A percentile compares a stretch with the other conserved stretches of the same genome.
phyloP scores from a whole-genome alignment of 2,329 filamentous ascomycete species.

The Clonostachys rhizophaga region DNA sequence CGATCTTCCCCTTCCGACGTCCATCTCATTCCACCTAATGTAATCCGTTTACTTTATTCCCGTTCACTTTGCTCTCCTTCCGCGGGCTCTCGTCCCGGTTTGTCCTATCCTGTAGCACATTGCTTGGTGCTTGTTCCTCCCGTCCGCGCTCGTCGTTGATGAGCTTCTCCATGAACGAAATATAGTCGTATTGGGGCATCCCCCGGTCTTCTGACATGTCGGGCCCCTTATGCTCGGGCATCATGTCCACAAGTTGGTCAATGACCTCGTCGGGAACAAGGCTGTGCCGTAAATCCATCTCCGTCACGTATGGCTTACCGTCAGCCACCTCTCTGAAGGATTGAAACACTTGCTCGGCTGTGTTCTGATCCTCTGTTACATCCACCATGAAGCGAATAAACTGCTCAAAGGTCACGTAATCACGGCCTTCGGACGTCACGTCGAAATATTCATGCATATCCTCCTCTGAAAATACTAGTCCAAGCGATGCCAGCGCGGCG shows the following conservation, averaged over 20 bases:
- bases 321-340: slow-evolving; percentile 96
- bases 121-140: slow-evolving; percentile 16
- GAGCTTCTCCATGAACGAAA: slow-evolving; percentile 91
- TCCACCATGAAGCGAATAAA: slow-evolving; percentile 99
- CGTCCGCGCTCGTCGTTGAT: slow-evolving; percentile 40
- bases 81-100: slow-evolving; percentile 23
- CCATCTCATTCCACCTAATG: slow-evolving; percentile 4
- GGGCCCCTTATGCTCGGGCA: slow-evolving; percentile 79
- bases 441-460: slow-evolving; percentile 97
- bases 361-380: slow-evolving; percentile 98
- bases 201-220: slow-evolving; percentile 83
- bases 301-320: slow-evolving; percentile 97
- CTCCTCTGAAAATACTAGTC: slow-evolving; percentile 91
- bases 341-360: slow-evolving; percentile 96
- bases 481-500: slow-evolving; percentile 89
- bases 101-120: slow-evolving; percentile 25
- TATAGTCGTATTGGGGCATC: slow-evolving; percentile 89
- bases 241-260: slow-evolving; percentile 81
- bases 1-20: background rate
- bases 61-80: slow-evolving; percentile 26
- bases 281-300: slow-evolving; percentile 91
- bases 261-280: slow-evolving; percentile 97
- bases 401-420: slow-evolving; percentile 91
- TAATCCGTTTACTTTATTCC: slow-evolving; percentile 5
- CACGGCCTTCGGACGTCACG: slow-evolving; percentile 74